Percentiles rank a stretch among this genome's conserved stretches.
These are phyloP conservation scores for Rheum nobile DNA, from an alignment of 148 eudicot species.

Conservation along the genomic window DNA sequence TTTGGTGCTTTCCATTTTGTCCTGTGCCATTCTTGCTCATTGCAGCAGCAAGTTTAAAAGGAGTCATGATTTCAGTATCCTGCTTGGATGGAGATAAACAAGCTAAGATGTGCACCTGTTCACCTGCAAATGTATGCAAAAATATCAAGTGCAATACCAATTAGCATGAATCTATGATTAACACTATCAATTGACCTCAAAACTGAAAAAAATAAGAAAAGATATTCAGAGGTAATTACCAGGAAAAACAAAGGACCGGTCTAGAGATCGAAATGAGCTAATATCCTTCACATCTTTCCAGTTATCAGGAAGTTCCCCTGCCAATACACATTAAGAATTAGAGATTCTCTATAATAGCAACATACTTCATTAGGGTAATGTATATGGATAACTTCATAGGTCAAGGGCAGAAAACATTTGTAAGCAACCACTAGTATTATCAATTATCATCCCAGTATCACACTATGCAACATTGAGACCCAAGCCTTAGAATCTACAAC, in stretches of 20 bases:
- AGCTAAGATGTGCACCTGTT: slow-evolving; percentile 78
- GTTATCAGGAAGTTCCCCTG: slow-evolving; percentile 68
- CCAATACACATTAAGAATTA: slow-evolving; percentile 12
- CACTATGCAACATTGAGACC: not conserved
- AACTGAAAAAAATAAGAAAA: not conserved
- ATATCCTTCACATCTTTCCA: slow-evolving; percentile 59
- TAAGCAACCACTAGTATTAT: not conserved
- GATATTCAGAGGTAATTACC: slow-evolving; percentile 27
- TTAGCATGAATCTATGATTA: not conserved
- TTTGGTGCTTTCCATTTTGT: slow-evolving; percentile 34
- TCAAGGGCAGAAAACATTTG: not conserved
- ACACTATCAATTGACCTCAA: not conserved
- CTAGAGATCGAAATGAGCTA: slow-evolving; percentile 49
- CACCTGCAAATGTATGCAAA: slow-evolving; percentile 36
- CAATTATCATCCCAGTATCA: not conserved
- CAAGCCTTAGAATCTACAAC: not conserved
- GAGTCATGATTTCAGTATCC: slow-evolving; percentile 76
- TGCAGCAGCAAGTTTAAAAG: slow-evolving; percentile 88
- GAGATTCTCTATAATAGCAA: not conserved
- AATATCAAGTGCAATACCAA: not conserved
- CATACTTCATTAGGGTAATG: not conserved
- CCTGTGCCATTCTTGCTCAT: slow-evolving; percentile 62
- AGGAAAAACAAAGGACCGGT: slow-evolving; percentile 85
- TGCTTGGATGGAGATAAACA: slow-evolving; percentile 76
- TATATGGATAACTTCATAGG: not conserved